Conservation (phyloP, 805 yeast species). For the Cyberlindnera misumaiensis region DNA sequence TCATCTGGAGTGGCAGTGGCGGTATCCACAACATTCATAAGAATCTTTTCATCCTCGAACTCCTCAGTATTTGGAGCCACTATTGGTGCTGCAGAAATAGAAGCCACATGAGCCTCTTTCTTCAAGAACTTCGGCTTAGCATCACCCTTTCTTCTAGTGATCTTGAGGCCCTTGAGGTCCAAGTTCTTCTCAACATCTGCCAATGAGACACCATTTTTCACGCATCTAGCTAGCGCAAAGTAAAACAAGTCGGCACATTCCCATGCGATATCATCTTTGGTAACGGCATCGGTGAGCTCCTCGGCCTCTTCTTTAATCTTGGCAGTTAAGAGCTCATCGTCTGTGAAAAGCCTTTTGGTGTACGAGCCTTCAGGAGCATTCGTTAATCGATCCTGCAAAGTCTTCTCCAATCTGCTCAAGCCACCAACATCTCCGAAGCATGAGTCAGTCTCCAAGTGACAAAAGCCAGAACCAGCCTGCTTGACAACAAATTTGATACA, state of each 20-base stretch:
- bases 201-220: conserved; percentile 71
- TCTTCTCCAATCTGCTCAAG: conserved; percentile 56
- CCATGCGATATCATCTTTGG: conserved; percentile 75
- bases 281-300: conserved; percentile 80
- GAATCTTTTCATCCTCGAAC: conserved; percentile 21
- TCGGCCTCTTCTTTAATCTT: conserved; percentile 95
- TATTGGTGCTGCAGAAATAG: conserved; percentile 1
- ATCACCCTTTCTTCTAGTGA: conserved; percentile 91
- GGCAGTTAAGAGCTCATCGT: conserved; percentile 67
- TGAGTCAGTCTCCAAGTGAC: conserved; percentile 76
- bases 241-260: conserved; percentile 92
- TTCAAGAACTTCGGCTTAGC: conserved; percentile 77
- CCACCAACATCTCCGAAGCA: conserved; percentile 78
- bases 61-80: conserved; percentile 12
- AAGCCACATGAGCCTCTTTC: conserved; percentile 17
- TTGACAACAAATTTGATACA: conserved; percentile 81
- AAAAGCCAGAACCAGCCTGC: conserved; percentile 85
- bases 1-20: conserved; percentile 35
- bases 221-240: conserved; percentile 67
- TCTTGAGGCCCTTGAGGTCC: conserved; percentile 76
- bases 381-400: conserved; percentile 52
- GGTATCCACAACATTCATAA: conserved; percentile 40
- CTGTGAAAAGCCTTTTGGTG: conserved; percentile 81
- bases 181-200: conserved; percentile 79
- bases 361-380: conserved; percentile 92